Evolutionary conservation across 257 asterid species (phyloP).

Genomic region (Forsythia suspensa): DNA sequence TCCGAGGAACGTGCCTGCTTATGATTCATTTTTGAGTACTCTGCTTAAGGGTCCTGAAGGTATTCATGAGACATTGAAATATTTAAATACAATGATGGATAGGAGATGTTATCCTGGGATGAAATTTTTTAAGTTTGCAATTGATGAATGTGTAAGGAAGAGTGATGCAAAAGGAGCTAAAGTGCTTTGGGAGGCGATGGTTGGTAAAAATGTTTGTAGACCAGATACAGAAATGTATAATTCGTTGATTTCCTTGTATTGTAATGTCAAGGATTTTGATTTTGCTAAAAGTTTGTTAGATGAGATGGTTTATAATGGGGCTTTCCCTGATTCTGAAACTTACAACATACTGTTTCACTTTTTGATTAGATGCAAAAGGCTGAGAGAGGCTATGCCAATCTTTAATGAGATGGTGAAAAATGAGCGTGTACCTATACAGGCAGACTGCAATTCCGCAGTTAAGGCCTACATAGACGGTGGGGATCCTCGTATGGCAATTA

Average conservation of each 20-base stretch:
- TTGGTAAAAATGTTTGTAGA: conserved; percentile 40
- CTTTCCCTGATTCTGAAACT: conserved; percentile 63
- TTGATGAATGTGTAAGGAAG: conserved; percentile 59
- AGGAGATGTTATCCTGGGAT: conserved; percentile 60
- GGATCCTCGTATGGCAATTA: conserved; percentile 53
- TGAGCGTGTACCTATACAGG: conserved; percentile 58
- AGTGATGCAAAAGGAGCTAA: conserved; percentile 49
- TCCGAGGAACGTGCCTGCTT: conserved; percentile 44
- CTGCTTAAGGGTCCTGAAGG: conserved; percentile 57
- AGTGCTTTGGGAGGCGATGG: conserved; percentile 54
- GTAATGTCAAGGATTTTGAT: conserved; percentile 49
- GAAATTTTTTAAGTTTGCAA: conserved; percentile 54
- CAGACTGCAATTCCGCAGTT: conserved; percentile 51
- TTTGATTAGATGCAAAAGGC: conserved; percentile 42
- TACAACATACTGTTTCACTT: conserved; percentile 52
- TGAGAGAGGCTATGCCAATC: conserved; percentile 55
- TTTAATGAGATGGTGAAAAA: conserved; percentile 77
- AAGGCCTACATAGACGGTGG: conserved; percentile 41
- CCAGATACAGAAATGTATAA: conserved; percentile 50
- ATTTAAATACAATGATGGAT: conserved; percentile 38
- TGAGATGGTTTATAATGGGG: conserved; percentile 65
- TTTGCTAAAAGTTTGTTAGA: conserved; percentile 48
- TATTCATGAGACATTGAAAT: conserved; percentile 41
- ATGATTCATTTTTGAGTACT: conserved; percentile 62
- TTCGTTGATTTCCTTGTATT: conserved; percentile 52